Conservation (phyloP, 768 basidiomycete species). For the Mycena amicta region DNA sequence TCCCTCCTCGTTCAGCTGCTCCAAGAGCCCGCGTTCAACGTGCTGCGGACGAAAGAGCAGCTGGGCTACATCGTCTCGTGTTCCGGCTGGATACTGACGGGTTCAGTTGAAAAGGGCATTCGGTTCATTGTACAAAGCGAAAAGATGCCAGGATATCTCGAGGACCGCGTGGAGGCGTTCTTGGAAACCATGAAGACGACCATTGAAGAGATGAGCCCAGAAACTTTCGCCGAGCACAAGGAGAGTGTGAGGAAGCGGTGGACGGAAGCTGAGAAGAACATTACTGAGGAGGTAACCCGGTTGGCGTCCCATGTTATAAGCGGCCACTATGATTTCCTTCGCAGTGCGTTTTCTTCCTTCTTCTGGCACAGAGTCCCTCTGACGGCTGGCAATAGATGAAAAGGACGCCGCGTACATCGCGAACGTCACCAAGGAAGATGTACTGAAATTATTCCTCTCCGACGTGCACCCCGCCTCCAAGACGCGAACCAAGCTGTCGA, state of each 20-base stretch:
- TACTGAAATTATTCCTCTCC: conserved; percentile 68
- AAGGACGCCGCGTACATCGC: conserved; percentile 71
- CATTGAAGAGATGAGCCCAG: conserved; percentile 68
- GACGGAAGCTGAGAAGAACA: conserved; percentile 86
- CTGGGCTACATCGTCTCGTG: conserved; percentile 89
- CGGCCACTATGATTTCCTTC: conserved; percentile 85
- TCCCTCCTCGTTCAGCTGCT: conserved; percentile 82
- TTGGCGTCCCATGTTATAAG: conserved; percentile 74
- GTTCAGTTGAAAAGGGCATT: conserved; percentile 73
- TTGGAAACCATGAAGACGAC: conserved; percentile 69
- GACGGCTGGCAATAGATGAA: conserved; percentile 67
- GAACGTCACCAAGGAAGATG: conserved; percentile 71
- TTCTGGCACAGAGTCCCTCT: no score
- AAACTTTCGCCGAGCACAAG: conserved; percentile 80
- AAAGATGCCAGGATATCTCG: conserved; percentile 75
- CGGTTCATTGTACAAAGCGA: conserved; percentile 90
- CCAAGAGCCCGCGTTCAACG: conserved; percentile 89
- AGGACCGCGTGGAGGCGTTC: conserved; percentile 88
- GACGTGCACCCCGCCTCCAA: conserved; percentile 71
- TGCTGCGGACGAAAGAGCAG: conserved; percentile 92
- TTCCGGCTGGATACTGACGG: conserved; percentile 55
- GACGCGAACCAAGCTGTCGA: conserved; percentile 79
- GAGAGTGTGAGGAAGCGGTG: conserved; percentile 76
- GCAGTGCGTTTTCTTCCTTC: conserved; percentile 56
- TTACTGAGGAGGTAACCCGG: conserved; percentile 74